Base-by-base conservation (phyloP, 352 stramenopile species). In the Pythium coloratum region DNA sequence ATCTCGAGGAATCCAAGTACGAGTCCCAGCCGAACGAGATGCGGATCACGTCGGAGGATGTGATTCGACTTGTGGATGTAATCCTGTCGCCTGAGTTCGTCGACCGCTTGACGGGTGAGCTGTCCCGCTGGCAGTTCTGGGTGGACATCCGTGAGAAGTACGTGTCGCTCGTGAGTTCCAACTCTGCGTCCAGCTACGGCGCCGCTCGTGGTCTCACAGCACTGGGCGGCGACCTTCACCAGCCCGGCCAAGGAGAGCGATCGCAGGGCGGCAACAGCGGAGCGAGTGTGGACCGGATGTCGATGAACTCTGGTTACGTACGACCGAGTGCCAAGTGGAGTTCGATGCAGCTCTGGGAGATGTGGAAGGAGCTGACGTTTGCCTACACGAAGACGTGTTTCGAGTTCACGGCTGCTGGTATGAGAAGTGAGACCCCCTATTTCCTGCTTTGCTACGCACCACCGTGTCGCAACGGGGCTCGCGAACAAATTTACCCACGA, bases 341-440 rank as follows among this genome's bases (percentile, higher is more conserved):
- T 64, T 88, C 76, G 53, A 90, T 91, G 82, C 84, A 92, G 63
- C 73, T 92, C 2, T 92, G 84, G 84, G 84, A 90, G 62, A 91
- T 92, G 50, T 92, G 84, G 82, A 92, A 92, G 58, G 84, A 92
- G 58, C 69, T 91, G 20, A 88, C 82, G 49, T 91, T 91, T 64
- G 84, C 82, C 33, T 91, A 92, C 68, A 91, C 84, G 3, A 92
- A 92, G 70, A 88, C 84, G 42, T 92, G 84, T 49, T 92, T 91
- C 61, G 81, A 89, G 63, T 92, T 92, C 66, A 92, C 82, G 63
- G 72, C 81, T 78, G 82, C 82, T 88, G 84, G 84, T 92, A 91
- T 87, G 84, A 80, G 83, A 76, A 91, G 78, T 91, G 80, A 89
- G 81, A 44, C 6, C 34, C 38, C 32, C 24, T 44, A 12, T 44